Conservation (phyloP, 306 rosid species). For the Cicer arietinum region DNA sequence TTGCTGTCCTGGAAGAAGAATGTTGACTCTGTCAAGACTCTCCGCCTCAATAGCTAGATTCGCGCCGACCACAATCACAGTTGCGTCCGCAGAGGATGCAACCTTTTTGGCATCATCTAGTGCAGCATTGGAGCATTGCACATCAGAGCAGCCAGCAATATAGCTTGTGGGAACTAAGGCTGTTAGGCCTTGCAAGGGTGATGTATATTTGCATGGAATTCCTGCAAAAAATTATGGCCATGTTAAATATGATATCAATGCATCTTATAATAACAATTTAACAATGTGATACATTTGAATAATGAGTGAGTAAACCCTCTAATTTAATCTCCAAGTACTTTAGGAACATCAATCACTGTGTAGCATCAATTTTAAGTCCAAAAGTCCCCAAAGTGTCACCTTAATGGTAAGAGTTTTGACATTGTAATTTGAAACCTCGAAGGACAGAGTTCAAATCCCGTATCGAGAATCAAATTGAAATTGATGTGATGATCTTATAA, state of each 20-base stretch:
- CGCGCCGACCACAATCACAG: slow-evolving; percentile 77
- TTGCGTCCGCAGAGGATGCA: slow-evolving; percentile 88
- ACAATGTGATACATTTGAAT: not conserved
- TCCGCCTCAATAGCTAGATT: slow-evolving; percentile 79
- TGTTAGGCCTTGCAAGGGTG: slow-evolving; percentile 91
- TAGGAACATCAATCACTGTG: too few species aligned
- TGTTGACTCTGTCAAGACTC: slow-evolving; percentile 70
- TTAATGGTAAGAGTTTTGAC: too few species aligned
- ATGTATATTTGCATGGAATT: slow-evolving; percentile 78
- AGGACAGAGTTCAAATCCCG: too few species aligned
- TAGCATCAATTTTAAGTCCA: too few species aligned
- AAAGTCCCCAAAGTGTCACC: too few species aligned
- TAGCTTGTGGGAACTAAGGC: slow-evolving; percentile 66
- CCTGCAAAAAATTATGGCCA: slow-evolving; percentile 54
- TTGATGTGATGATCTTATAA: too few species aligned
- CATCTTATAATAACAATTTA: not conserved
- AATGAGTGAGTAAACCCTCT: too few species aligned
- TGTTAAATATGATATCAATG: slow-evolving; percentile 27
- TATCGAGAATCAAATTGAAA: too few species aligned
- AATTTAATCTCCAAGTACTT: too few species aligned
- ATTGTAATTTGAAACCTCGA: too few species aligned
- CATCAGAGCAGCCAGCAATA: slow-evolving; percentile 77
- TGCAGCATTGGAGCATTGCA: slow-evolving; percentile 66
- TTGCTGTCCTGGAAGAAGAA: slow-evolving; percentile 91
- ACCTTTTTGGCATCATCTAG: slow-evolving; percentile 68